Percentiles rank a stretch among this genome's conserved stretches.
These are phyloP conservation scores for bread wheat (Triticum aestivum) DNA, from an alignment of 176 grass and related monocot genomes.

Conservation along the genomic window DNA sequence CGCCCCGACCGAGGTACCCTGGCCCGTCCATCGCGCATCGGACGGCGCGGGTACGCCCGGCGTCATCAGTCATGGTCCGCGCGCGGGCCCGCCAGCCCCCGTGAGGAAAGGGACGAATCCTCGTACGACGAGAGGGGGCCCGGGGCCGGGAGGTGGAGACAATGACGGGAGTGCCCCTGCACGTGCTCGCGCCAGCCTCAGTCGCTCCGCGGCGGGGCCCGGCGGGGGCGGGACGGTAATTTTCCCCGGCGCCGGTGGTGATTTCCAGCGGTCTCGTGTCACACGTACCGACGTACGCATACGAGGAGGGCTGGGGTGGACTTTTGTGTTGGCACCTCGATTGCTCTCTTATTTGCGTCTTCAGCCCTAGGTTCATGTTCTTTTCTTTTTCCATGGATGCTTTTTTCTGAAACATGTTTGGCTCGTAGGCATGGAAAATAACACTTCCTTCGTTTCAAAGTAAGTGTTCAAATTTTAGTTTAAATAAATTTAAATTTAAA, in stretches of 20 bases:
- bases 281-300: too few relatives aligned
- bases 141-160: too few relatives aligned
- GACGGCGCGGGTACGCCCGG: too few relatives aligned
- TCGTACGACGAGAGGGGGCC: slow-evolving; percentile 48
- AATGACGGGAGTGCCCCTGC: slow-evolving; percentile 12
- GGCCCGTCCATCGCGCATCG: not conserved
- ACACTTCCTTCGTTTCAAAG: too few relatives aligned
- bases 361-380: not conserved
- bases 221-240: not conserved
- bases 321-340: not conserved
- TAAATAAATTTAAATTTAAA: too few relatives aligned
- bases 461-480: too few relatives aligned
- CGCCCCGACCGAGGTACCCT: not conserved
- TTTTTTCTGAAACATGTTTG: too few relatives aligned
- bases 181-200: not conserved
- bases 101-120: slow-evolving; percentile 61
- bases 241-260: not conserved
- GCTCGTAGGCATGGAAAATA: too few relatives aligned
- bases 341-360: too few relatives aligned
- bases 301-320: not conserved
- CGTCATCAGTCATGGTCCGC: too few relatives aligned
- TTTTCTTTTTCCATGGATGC: too few relatives aligned
- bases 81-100: not conserved
- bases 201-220: not conserved
- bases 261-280: too few relatives aligned